Percentiles rank a stretch among this genome's conserved stretches.
Evolutionary conservation across 768 basidiomycete species (phyloP).

Genomic region (Suillus brevipes): DNA sequence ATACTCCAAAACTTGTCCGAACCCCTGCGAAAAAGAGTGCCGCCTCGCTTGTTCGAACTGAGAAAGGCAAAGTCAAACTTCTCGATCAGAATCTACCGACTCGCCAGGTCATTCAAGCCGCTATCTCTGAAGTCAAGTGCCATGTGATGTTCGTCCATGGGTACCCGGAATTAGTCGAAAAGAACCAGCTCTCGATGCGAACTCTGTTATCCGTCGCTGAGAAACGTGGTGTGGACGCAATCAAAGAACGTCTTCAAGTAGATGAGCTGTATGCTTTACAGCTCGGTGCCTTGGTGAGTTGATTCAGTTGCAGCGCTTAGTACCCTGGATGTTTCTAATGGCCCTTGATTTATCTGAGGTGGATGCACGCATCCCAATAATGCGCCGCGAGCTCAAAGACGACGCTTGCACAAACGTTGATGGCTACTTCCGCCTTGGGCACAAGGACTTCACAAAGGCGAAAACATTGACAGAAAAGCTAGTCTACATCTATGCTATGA

Average conservation of each 20-base stretch:
- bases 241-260: neutral
- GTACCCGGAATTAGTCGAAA: neutral
- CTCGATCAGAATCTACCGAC: neutral
- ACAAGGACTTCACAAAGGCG: neutral
- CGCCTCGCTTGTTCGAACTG: neutral
- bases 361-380: neutral
- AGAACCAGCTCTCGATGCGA: neutral
- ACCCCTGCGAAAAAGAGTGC: neutral
- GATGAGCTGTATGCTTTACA: conserved; percentile 1
- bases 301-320: neutral
- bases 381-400: neutral
- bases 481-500: neutral
- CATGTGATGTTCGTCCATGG: neutral
- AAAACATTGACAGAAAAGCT: neutral
- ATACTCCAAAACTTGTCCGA: neutral
- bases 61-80: conserved; percentile 1
- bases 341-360: neutral
- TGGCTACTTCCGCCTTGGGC: neutral
- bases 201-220: neutral
- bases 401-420: neutral
- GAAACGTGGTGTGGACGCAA: neutral
- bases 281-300: neutral
- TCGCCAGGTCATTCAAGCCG: neutral
- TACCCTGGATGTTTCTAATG: neutral
- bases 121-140: neutral